Evolutionary conservation across 345 rosid genomes (phyloP).

Genomic region (Acer campestre): DNA sequence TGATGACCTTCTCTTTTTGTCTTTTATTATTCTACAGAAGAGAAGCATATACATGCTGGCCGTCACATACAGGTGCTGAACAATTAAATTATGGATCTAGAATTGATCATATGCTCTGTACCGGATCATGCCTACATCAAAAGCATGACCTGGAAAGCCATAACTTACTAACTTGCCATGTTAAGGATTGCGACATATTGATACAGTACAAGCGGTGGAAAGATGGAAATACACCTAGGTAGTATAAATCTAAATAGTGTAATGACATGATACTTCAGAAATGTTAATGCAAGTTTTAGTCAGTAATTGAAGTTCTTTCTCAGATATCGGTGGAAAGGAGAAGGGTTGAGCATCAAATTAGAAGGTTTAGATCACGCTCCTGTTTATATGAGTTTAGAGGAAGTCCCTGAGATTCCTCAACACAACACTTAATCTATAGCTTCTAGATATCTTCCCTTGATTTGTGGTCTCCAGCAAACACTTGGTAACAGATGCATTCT

Average conservation of each 20-base stretch:
- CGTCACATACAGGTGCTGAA: conserved; percentile 88
- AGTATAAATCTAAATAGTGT: neutral
- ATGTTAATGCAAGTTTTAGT: neutral
- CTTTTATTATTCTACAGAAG: conserved; percentile 42
- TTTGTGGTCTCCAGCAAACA: conserved; percentile 83
- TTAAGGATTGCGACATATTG: conserved; percentile 81
- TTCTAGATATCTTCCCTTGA: conserved; percentile 73
- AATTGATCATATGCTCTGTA: conserved; percentile 86
- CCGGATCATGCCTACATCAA: conserved; percentile 83
- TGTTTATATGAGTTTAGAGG: conserved; percentile 54
- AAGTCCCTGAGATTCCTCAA: conserved; percentile 47
- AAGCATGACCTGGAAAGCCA: conserved; percentile 48
- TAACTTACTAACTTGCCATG: conserved; percentile 64
- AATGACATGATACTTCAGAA: neutral
- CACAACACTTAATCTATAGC: conserved; percentile 75
- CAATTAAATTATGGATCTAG: conserved; percentile 87
- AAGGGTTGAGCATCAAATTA: conserved; percentile 62
- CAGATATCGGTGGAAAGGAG: conserved; percentile 81
- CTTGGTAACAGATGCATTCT: conserved; percentile 69
- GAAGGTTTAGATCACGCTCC: conserved; percentile 96
- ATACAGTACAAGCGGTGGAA: conserved; percentile 87
- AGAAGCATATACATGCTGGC: conserved; percentile 96
- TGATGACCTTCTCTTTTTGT: conserved; percentile 15
- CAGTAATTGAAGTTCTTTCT: neutral
- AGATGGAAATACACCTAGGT: conserved; percentile 70